These are phyloP conservation scores for Rugonectria rugulosa DNA, from an alignment of 2,329 filamentous ascomycete species.

Conservation along the genomic window DNA sequence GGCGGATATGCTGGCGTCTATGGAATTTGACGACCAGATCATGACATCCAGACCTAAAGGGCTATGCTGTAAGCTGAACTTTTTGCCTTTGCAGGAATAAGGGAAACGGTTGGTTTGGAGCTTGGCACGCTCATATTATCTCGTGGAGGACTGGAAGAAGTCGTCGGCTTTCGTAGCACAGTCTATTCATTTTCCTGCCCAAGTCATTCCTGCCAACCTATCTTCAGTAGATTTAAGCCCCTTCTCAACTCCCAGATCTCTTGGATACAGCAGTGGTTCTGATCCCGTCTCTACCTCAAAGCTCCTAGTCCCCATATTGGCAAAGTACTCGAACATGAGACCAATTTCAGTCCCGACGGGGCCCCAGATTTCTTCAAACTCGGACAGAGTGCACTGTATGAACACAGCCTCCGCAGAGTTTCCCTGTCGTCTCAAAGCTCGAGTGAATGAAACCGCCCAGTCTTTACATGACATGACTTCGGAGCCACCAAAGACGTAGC, in stretches of 20 bases:
- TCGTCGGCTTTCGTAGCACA: too few relatives aligned
- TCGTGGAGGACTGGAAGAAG: too few relatives aligned
- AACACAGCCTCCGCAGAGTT: neutral
- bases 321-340: neutral
- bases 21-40: constrained; percentile 30
- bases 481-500: neutral
- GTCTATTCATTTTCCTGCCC: too few relatives aligned
- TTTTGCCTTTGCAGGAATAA: too few relatives aligned
- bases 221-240: too few relatives aligned
- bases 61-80: constrained; percentile 23
- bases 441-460: neutral
- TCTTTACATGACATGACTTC: neutral
- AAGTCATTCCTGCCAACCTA: too few relatives aligned
- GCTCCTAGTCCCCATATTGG: too few relatives aligned
- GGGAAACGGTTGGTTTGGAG: too few relatives aligned
- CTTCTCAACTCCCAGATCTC: too few relatives aligned
- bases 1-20: constrained; percentile 8
- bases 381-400: neutral
- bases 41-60: constrained; percentile 29
- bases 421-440: neutral
- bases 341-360: neutral
- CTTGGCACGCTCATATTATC: too few relatives aligned
- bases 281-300: too few relatives aligned
- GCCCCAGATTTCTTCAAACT: constrained; percentile 1
- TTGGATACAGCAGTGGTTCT: too few relatives aligned